A percentile compares a stretch with the other conserved stretches of the same genome.
phyloP scores from a whole-genome alignment of 345 rosid species.

The Hypericum androsaemum region DNA sequence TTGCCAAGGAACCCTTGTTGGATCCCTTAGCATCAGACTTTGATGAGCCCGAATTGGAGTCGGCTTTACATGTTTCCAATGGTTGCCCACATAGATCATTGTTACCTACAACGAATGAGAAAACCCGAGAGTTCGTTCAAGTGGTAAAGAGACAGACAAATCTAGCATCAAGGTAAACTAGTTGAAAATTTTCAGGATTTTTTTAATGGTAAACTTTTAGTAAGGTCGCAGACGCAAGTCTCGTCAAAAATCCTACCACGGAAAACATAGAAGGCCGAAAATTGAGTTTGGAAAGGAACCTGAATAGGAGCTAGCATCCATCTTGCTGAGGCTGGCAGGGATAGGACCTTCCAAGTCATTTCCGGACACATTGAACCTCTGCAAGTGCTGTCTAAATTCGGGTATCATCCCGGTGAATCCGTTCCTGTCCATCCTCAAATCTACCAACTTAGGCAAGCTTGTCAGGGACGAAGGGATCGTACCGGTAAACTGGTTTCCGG shows the following conservation, averaged over 20 bases:
- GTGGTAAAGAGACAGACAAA: too few species aligned
- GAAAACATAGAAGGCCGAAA: background rate
- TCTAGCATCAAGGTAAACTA: too few species aligned
- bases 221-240: too few species aligned
- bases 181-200: too few species aligned
- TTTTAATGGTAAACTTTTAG: too few species aligned
- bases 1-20: constrained; percentile 5
- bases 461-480: constrained; percentile 51
- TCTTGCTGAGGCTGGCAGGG: constrained; percentile 33
- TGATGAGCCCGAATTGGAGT: background rate
- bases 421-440: constrained; percentile 53
- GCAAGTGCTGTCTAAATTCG: constrained; percentile 26
- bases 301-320: constrained; percentile 30
- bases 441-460: constrained; percentile 39
- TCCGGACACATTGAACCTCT: constrained; percentile 36
- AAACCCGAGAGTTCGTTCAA: too few species aligned
- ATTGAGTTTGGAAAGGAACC: constrained; percentile 20
- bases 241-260: too few species aligned
- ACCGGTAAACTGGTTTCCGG: constrained; percentile 45
- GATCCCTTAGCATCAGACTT: background rate
- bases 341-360: constrained; percentile 54
- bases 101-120: constrained; percentile 37
- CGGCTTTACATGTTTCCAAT: constrained; percentile 11
- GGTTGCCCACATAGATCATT: constrained; percentile 62
- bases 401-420: constrained; percentile 52